These are phyloP conservation scores for Taphrina communis DNA, from an alignment of 1,139 yeast species.

Conservation along the genomic window DNA sequence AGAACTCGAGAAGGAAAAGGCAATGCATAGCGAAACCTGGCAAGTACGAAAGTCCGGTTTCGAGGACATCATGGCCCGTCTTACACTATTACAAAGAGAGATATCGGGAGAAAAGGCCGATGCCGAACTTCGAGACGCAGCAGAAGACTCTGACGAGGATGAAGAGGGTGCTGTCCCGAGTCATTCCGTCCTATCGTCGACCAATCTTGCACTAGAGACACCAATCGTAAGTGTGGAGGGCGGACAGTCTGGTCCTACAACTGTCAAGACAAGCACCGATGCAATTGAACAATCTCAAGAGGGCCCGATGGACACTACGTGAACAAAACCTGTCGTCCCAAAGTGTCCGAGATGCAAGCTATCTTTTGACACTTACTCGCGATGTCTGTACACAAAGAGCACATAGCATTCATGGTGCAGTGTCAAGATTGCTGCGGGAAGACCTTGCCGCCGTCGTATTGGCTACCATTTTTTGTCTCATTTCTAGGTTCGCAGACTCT, in stretches of 20 bases:
- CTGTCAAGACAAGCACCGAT: neutral
- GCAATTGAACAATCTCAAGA: neutral
- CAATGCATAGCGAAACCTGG: slow-evolving; percentile 14
- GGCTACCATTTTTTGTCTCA: too few relatives aligned
- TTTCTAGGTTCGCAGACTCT: too few relatives aligned
- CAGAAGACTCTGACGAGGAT: slow-evolving; percentile 39
- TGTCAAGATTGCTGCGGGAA: too few relatives aligned
- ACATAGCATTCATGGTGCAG: too few relatives aligned
- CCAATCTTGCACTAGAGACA: neutral
- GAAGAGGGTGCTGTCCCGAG: slow-evolving; percentile 5
- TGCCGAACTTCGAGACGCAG: slow-evolving; percentile 25
- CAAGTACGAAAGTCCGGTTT: slow-evolving; percentile 16
- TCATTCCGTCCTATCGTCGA: neutral
- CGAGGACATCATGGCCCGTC: slow-evolving; percentile 17
- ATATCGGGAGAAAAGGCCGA: slow-evolving; percentile 26
- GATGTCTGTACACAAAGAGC: too few relatives aligned
- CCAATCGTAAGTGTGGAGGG: neutral
- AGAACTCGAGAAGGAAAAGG: slow-evolving; percentile 20
- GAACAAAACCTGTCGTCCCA: neutral
- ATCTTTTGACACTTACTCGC: too few relatives aligned
- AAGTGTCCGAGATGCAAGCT: too few relatives aligned
- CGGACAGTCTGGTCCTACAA: neutral
- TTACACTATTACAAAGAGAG: slow-evolving; percentile 7
- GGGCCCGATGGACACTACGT: slow-evolving; percentile 2
- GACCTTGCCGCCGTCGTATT: too few relatives aligned